A percentile compares a stretch with the other conserved stretches of the same genome.
These are phyloP conservation scores for Scheffersomyces segobiensis DNA, from an alignment of 1,139 yeast genomes.

Conservation along the genomic window DNA sequence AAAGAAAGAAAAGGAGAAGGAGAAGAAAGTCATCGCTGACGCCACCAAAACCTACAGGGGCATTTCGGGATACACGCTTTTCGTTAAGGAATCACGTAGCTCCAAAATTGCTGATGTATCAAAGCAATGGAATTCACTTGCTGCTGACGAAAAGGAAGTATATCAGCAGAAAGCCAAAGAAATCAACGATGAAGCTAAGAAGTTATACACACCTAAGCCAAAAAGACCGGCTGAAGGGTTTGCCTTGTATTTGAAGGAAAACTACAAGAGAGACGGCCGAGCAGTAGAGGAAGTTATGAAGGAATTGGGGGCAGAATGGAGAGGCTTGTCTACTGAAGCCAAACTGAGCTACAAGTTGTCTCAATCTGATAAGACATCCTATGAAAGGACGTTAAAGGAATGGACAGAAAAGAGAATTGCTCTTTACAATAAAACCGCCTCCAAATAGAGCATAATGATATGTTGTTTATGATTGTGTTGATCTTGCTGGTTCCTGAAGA, in stretches of 20 bases:
- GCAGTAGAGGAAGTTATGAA: conserved; percentile 26
- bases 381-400: conserved; percentile 18
- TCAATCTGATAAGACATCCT: conserved; percentile 18
- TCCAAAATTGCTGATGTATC: conserved; percentile 18
- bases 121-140: conserved; percentile 22
- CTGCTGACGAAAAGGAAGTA: conserved; percentile 27
- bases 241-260: conserved; percentile 32
- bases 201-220: conserved; percentile 36
- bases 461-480: not conserved
- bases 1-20: conserved; percentile 16
- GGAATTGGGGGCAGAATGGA: conserved; percentile 33
- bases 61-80: conserved; percentile 30
- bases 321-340: conserved; percentile 25
- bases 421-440: conserved; percentile 16
- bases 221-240: conserved; percentile 31
- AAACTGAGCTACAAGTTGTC: conserved; percentile 28
- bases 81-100: conserved; percentile 24
- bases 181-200: conserved; percentile 25
- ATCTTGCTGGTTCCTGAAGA: not conserved
- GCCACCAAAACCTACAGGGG: conserved; percentile 31
- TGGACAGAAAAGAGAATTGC: conserved; percentile 32
- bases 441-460: not conserved
- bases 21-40: conserved; percentile 19
- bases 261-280: conserved; percentile 25
- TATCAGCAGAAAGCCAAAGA: conserved; percentile 26